phyloP scores from a whole-genome alignment of 1,284 basidiomycete genomes.

The Austroboletus novae-zelandiae region DNA sequence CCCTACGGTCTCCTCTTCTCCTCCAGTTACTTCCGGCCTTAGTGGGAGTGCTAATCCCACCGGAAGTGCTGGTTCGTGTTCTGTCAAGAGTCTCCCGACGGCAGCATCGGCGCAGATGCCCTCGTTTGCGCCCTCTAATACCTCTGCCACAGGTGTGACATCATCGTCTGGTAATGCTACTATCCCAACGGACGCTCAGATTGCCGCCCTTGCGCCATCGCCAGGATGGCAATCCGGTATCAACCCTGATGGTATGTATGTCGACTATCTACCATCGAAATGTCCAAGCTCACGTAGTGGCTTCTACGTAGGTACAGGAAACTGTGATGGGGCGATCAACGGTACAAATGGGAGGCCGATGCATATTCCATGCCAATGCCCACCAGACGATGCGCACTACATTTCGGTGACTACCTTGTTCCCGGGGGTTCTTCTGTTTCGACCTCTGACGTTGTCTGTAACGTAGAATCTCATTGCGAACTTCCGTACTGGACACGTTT shows the following conservation, averaged over 20 bases:
- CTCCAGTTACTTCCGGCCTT: neutral
- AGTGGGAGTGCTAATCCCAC: neutral
- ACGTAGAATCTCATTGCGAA: constrained; percentile 51
- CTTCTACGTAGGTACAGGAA: constrained; percentile 33
- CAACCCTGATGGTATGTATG: constrained; percentile 50
- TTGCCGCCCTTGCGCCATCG: constrained; percentile 44
- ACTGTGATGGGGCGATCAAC: constrained; percentile 56
- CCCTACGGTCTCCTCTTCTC: neutral
- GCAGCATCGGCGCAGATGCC: neutral
- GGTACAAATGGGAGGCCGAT: constrained; percentile 48
- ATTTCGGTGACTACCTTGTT: constrained; percentile 37
- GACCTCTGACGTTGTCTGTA: constrained; percentile 4
- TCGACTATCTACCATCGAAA: neutral
- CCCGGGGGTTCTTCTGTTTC: neutral
- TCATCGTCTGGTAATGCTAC: constrained; percentile 5
- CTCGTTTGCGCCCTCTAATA: neutral
- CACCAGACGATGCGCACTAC: constrained; percentile 50
- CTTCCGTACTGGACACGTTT: constrained; percentile 56
- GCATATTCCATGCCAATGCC: constrained; percentile 62
- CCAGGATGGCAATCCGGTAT: constrained; percentile 48
- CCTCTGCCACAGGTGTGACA: neutral
- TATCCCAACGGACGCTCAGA: constrained; percentile 22
- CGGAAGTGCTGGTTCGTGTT: neutral
- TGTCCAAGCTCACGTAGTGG: neutral
- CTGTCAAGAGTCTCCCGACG: neutral